A percentile compares a stretch with the other conserved stretches of the same genome.
phyloP scores from a whole-genome alignment of 2,329 filamentous ascomycete species.

The Uncinocarpus reesii region DNA sequence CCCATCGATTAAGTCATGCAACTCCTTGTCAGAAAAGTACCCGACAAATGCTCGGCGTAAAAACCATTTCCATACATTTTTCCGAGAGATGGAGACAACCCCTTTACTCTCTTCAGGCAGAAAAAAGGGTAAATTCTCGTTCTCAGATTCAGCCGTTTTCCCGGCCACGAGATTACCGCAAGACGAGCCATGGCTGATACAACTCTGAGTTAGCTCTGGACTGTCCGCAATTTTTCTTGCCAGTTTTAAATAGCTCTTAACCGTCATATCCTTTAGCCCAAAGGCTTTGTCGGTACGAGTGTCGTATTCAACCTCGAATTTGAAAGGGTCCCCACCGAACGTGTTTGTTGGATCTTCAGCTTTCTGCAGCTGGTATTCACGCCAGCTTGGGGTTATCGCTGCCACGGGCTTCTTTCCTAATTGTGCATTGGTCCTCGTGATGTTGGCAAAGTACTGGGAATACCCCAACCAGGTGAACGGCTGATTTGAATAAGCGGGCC shows the following conservation, averaged over 20 bases:
- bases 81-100: neutral
- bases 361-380: conserved; percentile 44
- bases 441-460: conserved; percentile 85
- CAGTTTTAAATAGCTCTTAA: conserved; percentile 67
- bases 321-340: conserved; percentile 43
- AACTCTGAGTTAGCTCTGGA: conserved; percentile 9
- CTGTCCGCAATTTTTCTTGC: conserved; percentile 64
- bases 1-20: neutral
- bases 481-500: conserved; percentile 83
- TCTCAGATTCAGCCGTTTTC: neutral
- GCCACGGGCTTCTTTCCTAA: conserved; percentile 24
- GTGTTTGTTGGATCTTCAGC: conserved; percentile 43
- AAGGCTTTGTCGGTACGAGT: conserved; percentile 69
- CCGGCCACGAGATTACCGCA: neutral
- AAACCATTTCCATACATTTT: conserved; percentile 17
- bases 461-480: conserved; percentile 68
- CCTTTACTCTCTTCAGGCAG: neutral
- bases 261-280: conserved; percentile 69
- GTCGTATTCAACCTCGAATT: conserved; percentile 75
- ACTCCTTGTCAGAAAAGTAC: conserved; percentile 12
- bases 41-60: conserved; percentile 18
- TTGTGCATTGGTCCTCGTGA: conserved; percentile 80
- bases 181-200: neutral
- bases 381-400: conserved; percentile 23
- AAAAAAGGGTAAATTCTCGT: neutral